phyloP scores from a whole-genome alignment of 2,329 filamentous ascomycete species.

The Exophiala mesophila region DNA sequence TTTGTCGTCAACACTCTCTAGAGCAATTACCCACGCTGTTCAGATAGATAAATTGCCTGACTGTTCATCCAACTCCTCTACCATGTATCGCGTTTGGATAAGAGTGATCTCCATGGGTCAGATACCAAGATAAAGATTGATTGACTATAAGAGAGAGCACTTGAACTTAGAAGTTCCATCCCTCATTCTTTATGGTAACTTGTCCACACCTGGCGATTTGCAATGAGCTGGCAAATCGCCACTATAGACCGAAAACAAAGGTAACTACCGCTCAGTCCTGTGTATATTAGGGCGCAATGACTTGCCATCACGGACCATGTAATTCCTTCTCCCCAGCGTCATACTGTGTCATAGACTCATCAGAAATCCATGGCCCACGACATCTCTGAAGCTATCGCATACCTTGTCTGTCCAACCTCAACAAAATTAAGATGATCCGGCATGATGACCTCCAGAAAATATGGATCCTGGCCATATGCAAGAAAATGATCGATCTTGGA shows the following conservation, averaged over 20 bases:
- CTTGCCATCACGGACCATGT: background rate
- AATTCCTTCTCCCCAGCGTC: background rate
- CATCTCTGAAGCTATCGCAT: background rate
- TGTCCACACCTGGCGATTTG: too few relatives aligned
- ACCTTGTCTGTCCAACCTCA: slow-evolving; percentile 2
- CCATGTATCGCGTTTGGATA: too few relatives aligned
- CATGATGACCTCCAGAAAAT: slow-evolving; percentile 2
- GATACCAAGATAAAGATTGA: too few relatives aligned
- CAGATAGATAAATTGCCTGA: background rate
- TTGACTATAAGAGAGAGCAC: too few relatives aligned
- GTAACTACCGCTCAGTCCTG: background rate
- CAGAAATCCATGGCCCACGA: background rate
- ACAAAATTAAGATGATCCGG: slow-evolving; percentile 18
- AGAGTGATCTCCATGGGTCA: too few relatives aligned
- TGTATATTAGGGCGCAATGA: background rate
- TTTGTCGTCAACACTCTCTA: background rate
- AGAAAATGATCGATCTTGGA: slow-evolving; percentile 3
- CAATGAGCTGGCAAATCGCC: too few relatives aligned
- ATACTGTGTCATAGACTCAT: background rate
- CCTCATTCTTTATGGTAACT: too few relatives aligned
- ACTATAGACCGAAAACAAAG: too few relatives aligned
- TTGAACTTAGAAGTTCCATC: too few relatives aligned
- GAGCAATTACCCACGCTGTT: slow-evolving; percentile 3
- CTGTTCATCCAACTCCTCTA: background rate
- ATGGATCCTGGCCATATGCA: background rate